These are phyloP conservation scores for Aspergillus cejpii DNA, from an alignment of 2,329 filamentous ascomycete genomes.

Conservation along the genomic window DNA sequence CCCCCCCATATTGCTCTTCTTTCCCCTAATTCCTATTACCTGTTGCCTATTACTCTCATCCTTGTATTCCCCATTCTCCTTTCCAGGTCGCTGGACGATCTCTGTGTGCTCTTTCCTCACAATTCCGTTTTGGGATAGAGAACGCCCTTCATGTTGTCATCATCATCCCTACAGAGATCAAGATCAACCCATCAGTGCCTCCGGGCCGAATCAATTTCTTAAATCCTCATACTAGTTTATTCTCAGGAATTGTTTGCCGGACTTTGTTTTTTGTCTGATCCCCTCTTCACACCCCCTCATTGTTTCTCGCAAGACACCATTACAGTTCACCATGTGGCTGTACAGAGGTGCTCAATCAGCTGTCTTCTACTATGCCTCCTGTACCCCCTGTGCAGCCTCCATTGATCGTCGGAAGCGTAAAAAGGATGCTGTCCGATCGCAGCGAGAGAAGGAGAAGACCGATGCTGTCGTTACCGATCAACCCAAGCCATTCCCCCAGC, in stretches of 20 bases:
- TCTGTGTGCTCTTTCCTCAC: conserved; percentile 12
- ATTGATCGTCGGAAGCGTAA: conserved; percentile 63
- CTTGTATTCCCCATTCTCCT: conserved; percentile 1
- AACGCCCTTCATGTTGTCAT: conserved; percentile 34
- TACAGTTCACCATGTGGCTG: conserved; percentile 39
- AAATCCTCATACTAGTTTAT: conserved; percentile 7
- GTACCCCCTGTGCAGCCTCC: conserved; percentile 60
- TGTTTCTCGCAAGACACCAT: conserved; percentile 8
- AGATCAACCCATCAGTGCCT: conserved; percentile 21
- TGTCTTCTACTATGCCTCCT: conserved; percentile 46
- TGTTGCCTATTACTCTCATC: conserved; percentile 1
- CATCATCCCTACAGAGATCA: conserved; percentile 21
- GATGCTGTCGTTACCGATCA: conserved; percentile 56
- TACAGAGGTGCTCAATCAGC: conserved; percentile 46
- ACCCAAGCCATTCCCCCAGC: conserved; percentile 69
- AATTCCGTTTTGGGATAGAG: conserved; percentile 4
- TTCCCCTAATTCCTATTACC: neutral
- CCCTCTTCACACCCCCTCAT: conserved; percentile 2
- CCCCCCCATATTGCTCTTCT: conserved; percentile 1
- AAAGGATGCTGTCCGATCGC: conserved; percentile 62
- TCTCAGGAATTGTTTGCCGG: neutral
- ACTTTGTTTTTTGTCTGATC: conserved; percentile 6
- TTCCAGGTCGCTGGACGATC: conserved; percentile 27
- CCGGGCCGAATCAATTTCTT: conserved; percentile 20
- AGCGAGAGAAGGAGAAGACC: conserved; percentile 57